These are phyloP conservation scores for Coniochaeta prunicola DNA, from an alignment of 2,329 filamentous ascomycete genomes.

Conservation along the genomic window DNA sequence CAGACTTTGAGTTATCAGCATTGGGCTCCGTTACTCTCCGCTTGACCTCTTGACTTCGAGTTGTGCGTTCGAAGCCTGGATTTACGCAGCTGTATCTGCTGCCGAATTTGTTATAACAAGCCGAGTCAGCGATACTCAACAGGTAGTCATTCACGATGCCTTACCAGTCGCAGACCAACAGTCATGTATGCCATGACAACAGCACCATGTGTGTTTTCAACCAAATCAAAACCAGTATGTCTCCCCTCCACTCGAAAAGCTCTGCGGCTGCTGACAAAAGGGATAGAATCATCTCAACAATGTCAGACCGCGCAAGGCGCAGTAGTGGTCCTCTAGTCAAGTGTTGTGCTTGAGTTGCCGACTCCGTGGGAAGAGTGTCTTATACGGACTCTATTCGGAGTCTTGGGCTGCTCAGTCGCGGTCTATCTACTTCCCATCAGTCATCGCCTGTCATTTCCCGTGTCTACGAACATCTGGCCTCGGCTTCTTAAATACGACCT, in stretches of 20 bases:
- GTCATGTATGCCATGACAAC: neutral
- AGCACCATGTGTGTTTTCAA: neutral
- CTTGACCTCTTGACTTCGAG: neutral
- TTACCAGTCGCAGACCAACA: neutral
- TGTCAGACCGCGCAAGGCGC: neutral
- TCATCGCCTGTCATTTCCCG: neutral
- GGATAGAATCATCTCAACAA: neutral
- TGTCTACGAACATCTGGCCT: neutral
- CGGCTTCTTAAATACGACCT: neutral
- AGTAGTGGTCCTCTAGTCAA: neutral
- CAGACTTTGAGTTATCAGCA: neutral
- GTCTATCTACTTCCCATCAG: neutral
- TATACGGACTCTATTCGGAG: neutral
- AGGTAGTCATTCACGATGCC: neutral
- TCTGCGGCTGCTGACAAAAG: neutral
- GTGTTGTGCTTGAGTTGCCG: neutral
- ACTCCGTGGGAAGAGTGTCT: neutral
- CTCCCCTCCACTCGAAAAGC: neutral
- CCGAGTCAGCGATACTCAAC: neutral
- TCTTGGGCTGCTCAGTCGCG: neutral
- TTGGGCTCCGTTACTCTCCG: neutral
- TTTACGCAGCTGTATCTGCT: neutral
- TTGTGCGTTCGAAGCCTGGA: neutral
- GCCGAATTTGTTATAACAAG: neutral
- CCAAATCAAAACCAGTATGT: neutral